A percentile compares a stretch with the other conserved stretches of the same genome.
Evolutionary conservation across 2,329 filamentous ascomycete genomes (phyloP).

Genomic region (Acarospora socialis): DNA sequence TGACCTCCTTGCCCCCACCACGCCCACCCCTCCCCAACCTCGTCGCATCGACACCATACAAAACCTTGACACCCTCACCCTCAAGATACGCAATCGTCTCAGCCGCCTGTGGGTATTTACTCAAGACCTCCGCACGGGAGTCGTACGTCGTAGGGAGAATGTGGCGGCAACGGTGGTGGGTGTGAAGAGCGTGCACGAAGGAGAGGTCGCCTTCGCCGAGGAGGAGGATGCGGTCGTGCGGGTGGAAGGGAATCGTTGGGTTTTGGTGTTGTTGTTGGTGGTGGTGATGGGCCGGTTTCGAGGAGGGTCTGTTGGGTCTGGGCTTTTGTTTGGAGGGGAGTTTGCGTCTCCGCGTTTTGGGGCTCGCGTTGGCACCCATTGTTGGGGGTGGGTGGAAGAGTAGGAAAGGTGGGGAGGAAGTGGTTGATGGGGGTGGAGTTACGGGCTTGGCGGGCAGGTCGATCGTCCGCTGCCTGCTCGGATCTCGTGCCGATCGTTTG

Average conservation of each 20-base stretch:
- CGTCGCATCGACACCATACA: constrained; percentile 54
- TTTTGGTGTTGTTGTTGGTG: constrained; percentile 22
- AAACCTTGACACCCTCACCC: constrained; percentile 28
- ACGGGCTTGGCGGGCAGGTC: too few relatives aligned
- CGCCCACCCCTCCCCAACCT: constrained; percentile 33
- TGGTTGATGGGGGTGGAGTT: too few relatives aligned
- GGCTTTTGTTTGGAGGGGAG: too few relatives aligned
- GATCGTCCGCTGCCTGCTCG: too few relatives aligned
- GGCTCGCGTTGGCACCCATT: too few relatives aligned
- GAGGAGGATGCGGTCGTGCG: constrained; percentile 10
- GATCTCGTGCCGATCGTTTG: too few relatives aligned
- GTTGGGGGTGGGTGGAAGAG: too few relatives aligned
- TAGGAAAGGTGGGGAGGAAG: too few relatives aligned
- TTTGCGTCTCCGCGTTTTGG: too few relatives aligned
- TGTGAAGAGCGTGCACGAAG: constrained; percentile 30
- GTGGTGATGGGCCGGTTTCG: too few relatives aligned
- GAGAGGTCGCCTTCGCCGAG: constrained; percentile 29
- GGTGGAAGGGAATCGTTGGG: constrained; percentile 15
- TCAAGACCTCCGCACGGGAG: constrained; percentile 34
- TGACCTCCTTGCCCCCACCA: constrained; percentile 6
- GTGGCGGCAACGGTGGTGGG: constrained; percentile 25
- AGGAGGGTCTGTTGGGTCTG: too few relatives aligned
- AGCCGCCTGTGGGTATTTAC: constrained; percentile 61
- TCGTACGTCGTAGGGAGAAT: constrained; percentile 33
- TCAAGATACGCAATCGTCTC: constrained; percentile 39